Evolutionary conservation across 2,329 filamentous ascomycete genomes (phyloP).

Genomic region (Fusarium avenaceum): DNA sequence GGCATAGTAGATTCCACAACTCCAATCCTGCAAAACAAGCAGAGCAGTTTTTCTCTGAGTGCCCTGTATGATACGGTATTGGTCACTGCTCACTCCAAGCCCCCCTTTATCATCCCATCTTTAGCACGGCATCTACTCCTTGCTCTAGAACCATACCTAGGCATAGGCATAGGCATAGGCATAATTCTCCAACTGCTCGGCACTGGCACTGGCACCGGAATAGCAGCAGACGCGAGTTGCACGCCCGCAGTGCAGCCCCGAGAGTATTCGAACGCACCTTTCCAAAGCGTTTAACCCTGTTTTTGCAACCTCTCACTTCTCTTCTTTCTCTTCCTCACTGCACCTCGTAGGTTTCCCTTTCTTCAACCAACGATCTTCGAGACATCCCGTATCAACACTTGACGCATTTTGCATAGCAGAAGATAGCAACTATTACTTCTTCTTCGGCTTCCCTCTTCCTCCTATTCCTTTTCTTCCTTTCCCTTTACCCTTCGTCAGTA

Average conservation of each 20-base stretch:
- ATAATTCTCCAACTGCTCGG: neutral
- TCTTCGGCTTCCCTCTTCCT: neutral
- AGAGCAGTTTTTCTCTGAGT: neutral
- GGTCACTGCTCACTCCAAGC: slow-evolving; percentile 1
- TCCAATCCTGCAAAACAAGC: neutral
- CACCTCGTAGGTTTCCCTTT: neutral
- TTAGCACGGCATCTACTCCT: neutral
- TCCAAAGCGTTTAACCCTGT: neutral
- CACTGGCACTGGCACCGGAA: slow-evolving; percentile 6
- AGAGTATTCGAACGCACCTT: neutral
- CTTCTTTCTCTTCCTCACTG: neutral
- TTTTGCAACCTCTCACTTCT: neutral
- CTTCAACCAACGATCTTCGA: neutral
- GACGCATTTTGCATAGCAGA: neutral
- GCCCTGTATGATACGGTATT: neutral
- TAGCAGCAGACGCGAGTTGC: slow-evolving; percentile 5
- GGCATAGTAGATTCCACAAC: neutral
- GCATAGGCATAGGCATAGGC: neutral
- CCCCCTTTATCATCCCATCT: neutral
- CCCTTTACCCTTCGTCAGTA: neutral
- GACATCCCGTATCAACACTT: neutral
- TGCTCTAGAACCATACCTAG: neutral
- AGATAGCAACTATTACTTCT: neutral
- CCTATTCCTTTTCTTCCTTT: neutral
- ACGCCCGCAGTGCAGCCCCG: neutral